Conservation (phyloP, 495 filamentous ascomycete genomes). For the Penicillium cataractarum region DNA sequence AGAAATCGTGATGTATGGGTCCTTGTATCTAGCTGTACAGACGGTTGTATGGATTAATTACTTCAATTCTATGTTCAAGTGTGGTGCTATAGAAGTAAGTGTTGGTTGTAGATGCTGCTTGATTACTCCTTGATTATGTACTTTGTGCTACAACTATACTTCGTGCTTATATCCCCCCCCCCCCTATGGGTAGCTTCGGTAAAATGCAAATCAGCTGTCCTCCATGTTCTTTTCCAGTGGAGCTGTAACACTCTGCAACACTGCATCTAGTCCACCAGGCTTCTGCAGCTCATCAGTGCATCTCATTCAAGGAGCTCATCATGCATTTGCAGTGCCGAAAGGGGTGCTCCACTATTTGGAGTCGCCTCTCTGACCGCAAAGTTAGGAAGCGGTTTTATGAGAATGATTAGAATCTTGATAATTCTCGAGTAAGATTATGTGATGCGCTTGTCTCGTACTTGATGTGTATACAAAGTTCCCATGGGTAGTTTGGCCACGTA, state of each 20-base stretch:
- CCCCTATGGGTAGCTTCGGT: neutral
- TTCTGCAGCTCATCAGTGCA: neutral
- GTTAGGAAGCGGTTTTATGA: no score
- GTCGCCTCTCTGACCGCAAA: slow-evolving; percentile 15
- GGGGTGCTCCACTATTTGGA: slow-evolving; percentile 6
- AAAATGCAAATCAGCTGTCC: neutral
- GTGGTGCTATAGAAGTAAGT: neutral
- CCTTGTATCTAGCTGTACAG: neutral
- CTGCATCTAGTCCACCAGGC: neutral
- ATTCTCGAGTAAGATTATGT: neutral
- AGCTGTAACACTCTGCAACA: slow-evolving; percentile 13
- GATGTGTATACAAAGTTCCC: neutral
- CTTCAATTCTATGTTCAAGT: neutral
- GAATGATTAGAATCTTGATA: no score
- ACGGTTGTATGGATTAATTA: neutral
- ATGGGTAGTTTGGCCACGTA: slow-evolving; percentile 6
- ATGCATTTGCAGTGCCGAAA: neutral
- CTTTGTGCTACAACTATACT: neutral
- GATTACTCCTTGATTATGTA: neutral
- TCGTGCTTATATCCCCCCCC: neutral
- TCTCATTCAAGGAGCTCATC: neutral
- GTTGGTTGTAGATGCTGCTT: neutral
- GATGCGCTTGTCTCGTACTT: neutral
- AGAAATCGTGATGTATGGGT: neutral
- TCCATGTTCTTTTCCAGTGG: slow-evolving; percentile 2